Evolutionary conservation across 2,329 filamentous ascomycete genomes (phyloP), one percentile per base, ranked within the genome.

Genomic region (Neurospora sp.): DNA sequence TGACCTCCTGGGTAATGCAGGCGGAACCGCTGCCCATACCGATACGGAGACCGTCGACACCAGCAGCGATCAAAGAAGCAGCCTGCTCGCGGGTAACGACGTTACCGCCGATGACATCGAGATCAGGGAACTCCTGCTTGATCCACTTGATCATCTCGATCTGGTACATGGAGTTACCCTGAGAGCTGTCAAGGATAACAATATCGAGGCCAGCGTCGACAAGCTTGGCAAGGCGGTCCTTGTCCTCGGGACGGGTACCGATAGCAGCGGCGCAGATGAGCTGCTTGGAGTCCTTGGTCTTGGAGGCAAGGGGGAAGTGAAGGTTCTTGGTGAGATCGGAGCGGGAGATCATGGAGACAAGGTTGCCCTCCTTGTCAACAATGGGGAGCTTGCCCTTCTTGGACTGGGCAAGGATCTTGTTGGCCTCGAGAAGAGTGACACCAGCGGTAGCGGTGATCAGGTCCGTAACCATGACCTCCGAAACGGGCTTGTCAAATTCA

Each of bases 301-400:
- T 99, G 69, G 96, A 98, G 67, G 96, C 94, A 72, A 97, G 87
- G 42, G 96, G 96, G 83, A 96, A 99, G 84, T 98, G 90, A 73
- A 97, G 88, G 85, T 99, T 99, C 88, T 99, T 99, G 86, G 94
- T 97, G 83, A 99, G 84, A 83, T 99, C 96, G 77, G 94, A 97
- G 77, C 96, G 90, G 73, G 92, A 94, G 79, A 97, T 91, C 85
- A 97, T 91, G 75, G 96, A 97, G 73, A 97, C 89, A 67, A 97
- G 87, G 84, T 97, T 96, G 79, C 90, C 90, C 68, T 90, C 83
- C 78, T 89, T 85, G 82, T 97, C 94, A 67, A 97, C 90, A 72
- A 97, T 97, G 72, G 94, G 94, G 71, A 97, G 89, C 86, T 97
- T 97, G 83, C 96, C 96, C 87, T 99, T 99, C 89, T 97, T 97